Percentiles rank a stretch among this genome's conserved stretches.
Conservation (phyloP, 768 basidiomycete genomes). For the Amanita brunnescens region DNA sequence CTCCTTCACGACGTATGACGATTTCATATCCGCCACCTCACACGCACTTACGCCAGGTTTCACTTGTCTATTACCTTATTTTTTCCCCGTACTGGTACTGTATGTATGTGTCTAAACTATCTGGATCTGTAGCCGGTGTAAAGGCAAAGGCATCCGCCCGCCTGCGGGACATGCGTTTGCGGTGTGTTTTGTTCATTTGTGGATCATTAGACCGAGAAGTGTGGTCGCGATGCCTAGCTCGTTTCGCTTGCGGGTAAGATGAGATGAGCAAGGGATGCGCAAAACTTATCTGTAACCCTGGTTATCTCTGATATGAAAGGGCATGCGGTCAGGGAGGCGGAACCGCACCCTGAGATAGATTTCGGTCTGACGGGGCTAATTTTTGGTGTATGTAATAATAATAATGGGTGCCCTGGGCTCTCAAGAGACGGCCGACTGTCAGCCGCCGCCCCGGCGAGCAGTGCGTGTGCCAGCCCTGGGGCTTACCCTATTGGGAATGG, state of each 20-base stretch:
- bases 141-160: too few relatives aligned
- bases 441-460: too few relatives aligned
- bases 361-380: background rate
- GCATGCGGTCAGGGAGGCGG: background rate
- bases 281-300: background rate
- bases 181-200: background rate
- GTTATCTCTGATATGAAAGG: constrained; percentile 1
- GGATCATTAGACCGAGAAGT: too few relatives aligned
- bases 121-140: too few relatives aligned
- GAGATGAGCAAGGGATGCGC: background rate
- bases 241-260: background rate
- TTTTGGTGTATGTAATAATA: background rate
- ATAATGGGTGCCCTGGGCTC: background rate
- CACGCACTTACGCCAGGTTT: background rate
- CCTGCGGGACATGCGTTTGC: background rate
- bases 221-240: too few relatives aligned
- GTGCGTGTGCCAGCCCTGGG: background rate
- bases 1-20: constrained; percentile 1
- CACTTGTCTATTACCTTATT: constrained; percentile 3
- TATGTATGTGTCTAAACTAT: background rate
- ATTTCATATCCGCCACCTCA: background rate
- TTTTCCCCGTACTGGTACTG: background rate
- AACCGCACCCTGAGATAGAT: background rate
- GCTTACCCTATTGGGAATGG: constrained; percentile 4
- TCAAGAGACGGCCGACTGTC: too few relatives aligned